These are phyloP conservation scores for Aciculosporium take DNA, from an alignment of 2,329 filamentous ascomycete genomes.

Conservation along the genomic window DNA sequence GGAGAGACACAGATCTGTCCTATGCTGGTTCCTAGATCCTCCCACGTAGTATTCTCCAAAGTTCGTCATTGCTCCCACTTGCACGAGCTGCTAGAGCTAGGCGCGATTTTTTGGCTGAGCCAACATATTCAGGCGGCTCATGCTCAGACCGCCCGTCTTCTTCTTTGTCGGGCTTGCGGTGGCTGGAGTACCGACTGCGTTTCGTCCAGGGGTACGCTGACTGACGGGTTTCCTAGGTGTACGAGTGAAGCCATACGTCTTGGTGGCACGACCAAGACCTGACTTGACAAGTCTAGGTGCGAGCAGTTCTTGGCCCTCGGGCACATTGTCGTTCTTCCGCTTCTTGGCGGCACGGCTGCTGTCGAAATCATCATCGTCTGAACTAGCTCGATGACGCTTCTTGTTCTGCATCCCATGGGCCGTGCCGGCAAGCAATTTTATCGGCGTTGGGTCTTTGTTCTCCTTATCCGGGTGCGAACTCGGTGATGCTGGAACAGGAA, in stretches of 20 bases:
- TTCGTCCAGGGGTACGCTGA: constrained; percentile 7
- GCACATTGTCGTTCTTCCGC: constrained; percentile 33
- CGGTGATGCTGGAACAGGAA: constrained; percentile 25
- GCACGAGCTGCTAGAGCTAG: constrained; percentile 13
- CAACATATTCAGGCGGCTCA: constrained; percentile 48
- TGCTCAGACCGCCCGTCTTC: constrained; percentile 37
- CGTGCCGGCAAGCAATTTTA: constrained; percentile 28
- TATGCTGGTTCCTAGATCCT: neutral
- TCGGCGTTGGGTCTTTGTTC: constrained; percentile 30
- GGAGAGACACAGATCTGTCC: neutral
- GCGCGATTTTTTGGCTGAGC: constrained; percentile 44
- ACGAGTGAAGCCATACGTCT: constrained; percentile 20
- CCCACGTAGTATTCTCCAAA: neutral
- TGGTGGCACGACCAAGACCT: constrained; percentile 20
- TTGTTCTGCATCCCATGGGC: constrained; percentile 52
- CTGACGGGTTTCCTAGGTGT: constrained; percentile 12
- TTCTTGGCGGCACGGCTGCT: constrained; percentile 43
- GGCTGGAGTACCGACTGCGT: constrained; percentile 11
- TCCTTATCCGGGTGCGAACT: constrained; percentile 36
- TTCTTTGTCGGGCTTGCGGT: constrained; percentile 37
- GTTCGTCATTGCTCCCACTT: neutral
- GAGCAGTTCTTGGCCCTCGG: constrained; percentile 37
- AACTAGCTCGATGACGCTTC: constrained; percentile 45
- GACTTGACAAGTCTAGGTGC: constrained; percentile 30
- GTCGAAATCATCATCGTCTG: constrained; percentile 41